Base-by-base conservation (phyloP, 495 filamentous ascomycete species). In the Jackrogersella multiformis region DNA sequence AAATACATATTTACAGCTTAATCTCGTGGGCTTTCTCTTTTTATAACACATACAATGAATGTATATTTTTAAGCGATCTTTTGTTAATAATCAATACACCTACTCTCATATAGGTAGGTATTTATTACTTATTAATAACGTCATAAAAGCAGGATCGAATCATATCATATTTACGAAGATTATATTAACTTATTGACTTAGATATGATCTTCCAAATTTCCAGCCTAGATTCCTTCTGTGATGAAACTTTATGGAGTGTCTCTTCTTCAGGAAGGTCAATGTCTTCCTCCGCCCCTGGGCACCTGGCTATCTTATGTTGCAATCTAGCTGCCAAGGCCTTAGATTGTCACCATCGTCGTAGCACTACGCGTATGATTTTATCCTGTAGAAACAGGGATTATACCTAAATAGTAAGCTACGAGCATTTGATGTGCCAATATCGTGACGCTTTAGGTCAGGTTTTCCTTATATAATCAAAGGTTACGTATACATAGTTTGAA, bases 301-400 rank as follows among this genome's bases (percentile, higher is more conserved):
- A 42, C 13, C 56, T 24, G 20, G 36, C n/a, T 32, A 20, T 45
- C 35, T 15, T 55, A 60, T 38, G 66, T 59, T 38, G 13, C 57
- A 63, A 59, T 70, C 52, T 59, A 48, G 38, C 56, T 42, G 68
- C 68, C 68, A 67, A 70, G 62, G 28, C 30, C 10, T 12, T n/a
- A 24, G 18, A 36, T 32, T 49, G 45, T 66, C 21, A 48, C 57
- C 41, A 36, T 51, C n/a, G 9, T 16, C 13, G 36, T 63, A 21
- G 15, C 44, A 21, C 39, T 55, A 61, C 42, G 46, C 26, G 49
- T 65, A 42, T 42, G 35, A 61, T 46, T 70, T 70, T 70, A 70
- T 18, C 63, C 62, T 57, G 34, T 10, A 24, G 13, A 30, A 16
- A 36, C 59, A 55, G 46, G 56, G 57, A 26, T 56, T 48, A 30